Conservation (phyloP, 2,329 filamentous ascomycete species). For the Hymenotorrendiella dingleyae region DNA sequence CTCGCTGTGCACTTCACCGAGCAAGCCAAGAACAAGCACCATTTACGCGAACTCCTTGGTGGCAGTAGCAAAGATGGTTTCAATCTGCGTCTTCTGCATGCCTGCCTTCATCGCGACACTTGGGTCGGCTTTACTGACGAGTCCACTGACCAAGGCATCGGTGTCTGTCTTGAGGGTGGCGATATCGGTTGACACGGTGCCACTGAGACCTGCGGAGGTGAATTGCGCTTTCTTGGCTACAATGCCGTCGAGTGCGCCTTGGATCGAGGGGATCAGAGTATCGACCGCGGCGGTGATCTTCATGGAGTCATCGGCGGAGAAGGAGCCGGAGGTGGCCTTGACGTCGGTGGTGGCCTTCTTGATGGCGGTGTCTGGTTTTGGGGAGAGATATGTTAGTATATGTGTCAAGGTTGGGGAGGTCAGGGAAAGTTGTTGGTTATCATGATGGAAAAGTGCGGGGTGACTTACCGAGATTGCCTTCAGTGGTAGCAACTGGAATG, state of each 20-base stretch:
- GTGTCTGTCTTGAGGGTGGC: conserved; percentile 4
- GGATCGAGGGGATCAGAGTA: background rate
- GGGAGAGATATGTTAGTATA: background rate
- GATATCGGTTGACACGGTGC: background rate
- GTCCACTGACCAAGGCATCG: too few relatives aligned
- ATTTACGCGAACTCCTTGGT: too few relatives aligned
- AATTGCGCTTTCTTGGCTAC: conserved; percentile 2
- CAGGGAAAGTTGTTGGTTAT: too few relatives aligned
- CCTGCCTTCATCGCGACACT: too few relatives aligned
- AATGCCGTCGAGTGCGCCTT: background rate
- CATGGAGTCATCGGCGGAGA: conserved; percentile 9
- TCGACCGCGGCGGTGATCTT: conserved; percentile 2
- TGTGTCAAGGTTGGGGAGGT: background rate
- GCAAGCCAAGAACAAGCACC: too few relatives aligned
- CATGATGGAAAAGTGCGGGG: too few relatives aligned
- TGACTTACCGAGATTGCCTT: conserved; percentile 6
- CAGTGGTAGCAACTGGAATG: conserved; percentile 5
- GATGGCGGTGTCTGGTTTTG: conserved; percentile 7
- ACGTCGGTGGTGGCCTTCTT: conserved; percentile 8
- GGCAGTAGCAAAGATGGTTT: too few relatives aligned
- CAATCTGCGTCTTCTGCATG: too few relatives aligned
- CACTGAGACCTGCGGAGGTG: background rate
- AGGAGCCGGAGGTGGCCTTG: conserved; percentile 8
- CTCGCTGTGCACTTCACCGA: too few relatives aligned
- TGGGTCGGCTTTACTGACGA: too few relatives aligned